Percentiles rank a stretch among this genome's conserved stretches.
Evolutionary conservation across 345 rosid species (phyloP).

Genomic region (Limnanthes douglasii): DNA sequence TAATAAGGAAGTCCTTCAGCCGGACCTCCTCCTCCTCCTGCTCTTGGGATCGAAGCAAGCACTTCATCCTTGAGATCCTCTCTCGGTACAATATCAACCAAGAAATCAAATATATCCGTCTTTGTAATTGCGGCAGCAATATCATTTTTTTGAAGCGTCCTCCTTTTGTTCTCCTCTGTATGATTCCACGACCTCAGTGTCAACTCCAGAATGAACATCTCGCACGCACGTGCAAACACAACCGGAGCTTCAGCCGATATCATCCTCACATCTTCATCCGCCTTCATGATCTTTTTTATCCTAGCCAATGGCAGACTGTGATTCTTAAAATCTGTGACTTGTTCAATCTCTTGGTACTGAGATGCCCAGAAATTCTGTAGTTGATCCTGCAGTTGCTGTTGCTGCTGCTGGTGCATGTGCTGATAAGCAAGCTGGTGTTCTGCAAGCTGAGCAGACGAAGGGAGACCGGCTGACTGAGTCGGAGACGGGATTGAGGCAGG

Average conservation of each 20-base stretch:
- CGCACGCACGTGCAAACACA: conserved; percentile 92
- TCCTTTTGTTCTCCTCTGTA: conserved; percentile 90
- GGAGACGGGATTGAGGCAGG: no score
- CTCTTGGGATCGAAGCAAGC: conserved; percentile 47
- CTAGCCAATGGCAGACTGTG: conserved; percentile 93
- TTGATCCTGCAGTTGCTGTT: conserved; percentile 81
- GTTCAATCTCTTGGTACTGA: conserved; percentile 73
- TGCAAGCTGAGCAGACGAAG: no score
- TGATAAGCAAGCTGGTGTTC: no score
- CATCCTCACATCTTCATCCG: conserved; percentile 95
- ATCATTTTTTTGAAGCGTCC: conserved; percentile 92
- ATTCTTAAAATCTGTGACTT: conserved; percentile 74
- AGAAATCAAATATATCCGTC: conserved; percentile 88
- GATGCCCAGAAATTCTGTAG: conserved; percentile 77
- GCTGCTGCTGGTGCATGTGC: conserved; percentile 87
- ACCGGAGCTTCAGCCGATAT: conserved; percentile 98
- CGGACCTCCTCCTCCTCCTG: conserved; percentile 39
- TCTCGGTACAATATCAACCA: conserved; percentile 87
- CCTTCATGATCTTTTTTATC: conserved; percentile 99
- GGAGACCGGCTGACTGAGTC: no score
- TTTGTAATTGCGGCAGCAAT: conserved; percentile 90
- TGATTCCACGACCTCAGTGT: conserved; percentile 95
- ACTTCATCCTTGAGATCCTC: conserved; percentile 90
- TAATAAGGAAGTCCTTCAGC: conserved; percentile 60
- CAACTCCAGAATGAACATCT: conserved; percentile 89